phyloP scores from a whole-genome alignment of 306 rosid genomes.

The Begonia loranthoides region DNA sequence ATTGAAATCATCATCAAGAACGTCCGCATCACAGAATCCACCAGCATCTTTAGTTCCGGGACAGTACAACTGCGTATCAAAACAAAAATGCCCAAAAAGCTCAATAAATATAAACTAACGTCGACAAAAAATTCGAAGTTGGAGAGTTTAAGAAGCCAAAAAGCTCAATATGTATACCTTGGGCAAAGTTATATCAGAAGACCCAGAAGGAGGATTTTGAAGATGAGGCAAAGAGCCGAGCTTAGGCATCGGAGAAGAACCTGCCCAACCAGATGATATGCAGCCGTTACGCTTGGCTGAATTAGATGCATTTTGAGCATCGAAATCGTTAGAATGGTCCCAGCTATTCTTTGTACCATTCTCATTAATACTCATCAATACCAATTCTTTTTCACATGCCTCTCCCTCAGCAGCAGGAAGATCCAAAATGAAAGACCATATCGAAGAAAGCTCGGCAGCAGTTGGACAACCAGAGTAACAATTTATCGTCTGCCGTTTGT shows the following conservation, averaged over 20 bases:
- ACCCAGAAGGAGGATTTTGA: slow-evolving; percentile 29
- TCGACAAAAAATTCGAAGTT: too few species aligned
- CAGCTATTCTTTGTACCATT: slow-evolving; percentile 19
- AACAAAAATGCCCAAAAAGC: slow-evolving; percentile 16
- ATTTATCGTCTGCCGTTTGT: slow-evolving; percentile 66
- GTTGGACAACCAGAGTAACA: slow-evolving; percentile 94
- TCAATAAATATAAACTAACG: slow-evolving; percentile 4
- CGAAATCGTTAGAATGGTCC: slow-evolving; percentile 23
- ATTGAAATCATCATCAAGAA: slow-evolving; percentile 48
- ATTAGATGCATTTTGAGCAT: slow-evolving; percentile 21
- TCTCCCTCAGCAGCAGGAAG: slow-evolving; percentile 42
- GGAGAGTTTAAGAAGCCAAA: too few species aligned
- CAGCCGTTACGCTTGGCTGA: slow-evolving; percentile 29
- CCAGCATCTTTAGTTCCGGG: slow-evolving; percentile 38
- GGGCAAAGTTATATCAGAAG: slow-evolving; percentile 31
- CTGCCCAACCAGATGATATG: slow-evolving; percentile 31
- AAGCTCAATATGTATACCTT: slow-evolving; percentile 60
- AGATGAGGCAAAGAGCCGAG: slow-evolving; percentile 22
- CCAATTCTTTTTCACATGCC: slow-evolving; percentile 75
- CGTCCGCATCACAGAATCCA: slow-evolving; percentile 31
- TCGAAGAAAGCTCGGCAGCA: slow-evolving; percentile 72
- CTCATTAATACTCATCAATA: slow-evolving; percentile 82
- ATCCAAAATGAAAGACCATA: slow-evolving; percentile 72
- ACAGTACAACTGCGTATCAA: slow-evolving; percentile 44
- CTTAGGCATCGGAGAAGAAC: slow-evolving; percentile 40